Conservation (phyloP, 768 basidiomycete genomes). For the Mycena chlorophos region DNA sequence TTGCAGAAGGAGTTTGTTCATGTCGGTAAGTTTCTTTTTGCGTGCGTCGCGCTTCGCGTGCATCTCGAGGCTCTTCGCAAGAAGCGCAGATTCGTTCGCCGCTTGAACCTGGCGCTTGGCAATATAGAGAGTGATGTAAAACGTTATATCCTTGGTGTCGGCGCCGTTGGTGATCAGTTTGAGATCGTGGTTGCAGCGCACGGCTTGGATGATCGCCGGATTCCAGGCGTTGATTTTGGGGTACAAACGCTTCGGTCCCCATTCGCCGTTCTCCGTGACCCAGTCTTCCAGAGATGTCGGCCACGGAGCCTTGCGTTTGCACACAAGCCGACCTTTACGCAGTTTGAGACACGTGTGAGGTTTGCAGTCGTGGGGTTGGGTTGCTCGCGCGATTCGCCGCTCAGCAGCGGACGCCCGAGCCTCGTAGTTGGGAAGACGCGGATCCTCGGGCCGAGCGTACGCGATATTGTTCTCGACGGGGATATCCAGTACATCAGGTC, state of each 20-base stretch:
- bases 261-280: conserved; percentile 28
- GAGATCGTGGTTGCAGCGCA: conserved; percentile 37
- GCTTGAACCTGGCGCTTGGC: conserved; percentile 40
- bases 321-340: conserved; percentile 22
- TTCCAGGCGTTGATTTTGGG: conserved; percentile 31
- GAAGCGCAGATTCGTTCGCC: conserved; percentile 38
- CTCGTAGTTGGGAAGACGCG: conserved; percentile 21
- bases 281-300: conserved; percentile 20
- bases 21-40: conserved; percentile 13
- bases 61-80: conserved; percentile 34
- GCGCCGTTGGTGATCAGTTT: no score
- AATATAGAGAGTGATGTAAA: conserved; percentile 40
- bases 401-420: conserved; percentile 14
- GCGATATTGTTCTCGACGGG: conserved; percentile 24
- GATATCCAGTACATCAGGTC: conserved; percentile 21
- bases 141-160: conserved; percentile 34
- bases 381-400: conserved; percentile 23
- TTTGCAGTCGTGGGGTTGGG: conserved; percentile 37
- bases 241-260: conserved; percentile 27
- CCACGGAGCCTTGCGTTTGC: conserved; percentile 39
- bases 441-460: conserved; percentile 39
- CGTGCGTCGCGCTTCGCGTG: conserved; percentile 18
- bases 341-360: conserved; percentile 23
- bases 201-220: conserved; percentile 23
- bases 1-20: conserved; percentile 32